Evolutionary conservation across 345 rosid genomes (phyloP).

Genomic region (Trapa bicornis): DNA sequence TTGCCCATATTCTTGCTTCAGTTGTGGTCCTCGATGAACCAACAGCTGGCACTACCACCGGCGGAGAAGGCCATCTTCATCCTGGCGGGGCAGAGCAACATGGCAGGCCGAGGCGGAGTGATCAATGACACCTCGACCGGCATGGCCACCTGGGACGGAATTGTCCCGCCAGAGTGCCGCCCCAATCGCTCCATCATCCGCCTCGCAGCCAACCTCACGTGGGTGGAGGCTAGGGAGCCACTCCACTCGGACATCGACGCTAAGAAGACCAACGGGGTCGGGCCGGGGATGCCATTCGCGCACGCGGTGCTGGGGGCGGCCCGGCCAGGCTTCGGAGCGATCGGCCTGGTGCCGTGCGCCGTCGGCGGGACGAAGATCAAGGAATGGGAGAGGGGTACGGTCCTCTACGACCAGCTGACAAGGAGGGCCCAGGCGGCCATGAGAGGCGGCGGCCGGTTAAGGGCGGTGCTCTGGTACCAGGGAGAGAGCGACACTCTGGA

Average conservation of each 20-base stretch:
- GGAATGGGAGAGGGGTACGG: slow-evolving; percentile 54
- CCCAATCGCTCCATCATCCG: slow-evolving; percentile 42
- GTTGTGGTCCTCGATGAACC: neutral
- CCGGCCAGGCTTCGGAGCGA: slow-evolving; percentile 15
- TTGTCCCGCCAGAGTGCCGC: slow-evolving; percentile 47
- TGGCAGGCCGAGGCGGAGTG: slow-evolving; percentile 85
- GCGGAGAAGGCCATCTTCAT: slow-evolving; percentile 31
- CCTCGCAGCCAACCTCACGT: slow-evolving; percentile 31
- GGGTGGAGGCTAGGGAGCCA: slow-evolving; percentile 62
- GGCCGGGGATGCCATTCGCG: slow-evolving; percentile 77
- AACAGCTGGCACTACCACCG: neutral
- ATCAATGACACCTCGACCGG: slow-evolving; percentile 26
- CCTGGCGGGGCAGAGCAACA: slow-evolving; percentile 88
- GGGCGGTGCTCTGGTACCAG: slow-evolving; percentile 73
- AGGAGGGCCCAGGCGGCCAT: slow-evolving; percentile 31
- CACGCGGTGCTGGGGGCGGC: slow-evolving; percentile 25
- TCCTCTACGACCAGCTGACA: slow-evolving; percentile 41
- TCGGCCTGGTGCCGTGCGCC: slow-evolving; percentile 82
- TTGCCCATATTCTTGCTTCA: neutral
- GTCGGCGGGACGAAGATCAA: slow-evolving; percentile 64
- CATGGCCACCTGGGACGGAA: slow-evolving; percentile 47
- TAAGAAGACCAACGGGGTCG: slow-evolving; percentile 49
- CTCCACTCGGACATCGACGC: slow-evolving; percentile 72
- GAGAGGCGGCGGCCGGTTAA: slow-evolving; percentile 33
- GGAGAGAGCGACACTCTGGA: slow-evolving; percentile 60